A percentile compares a stretch with the other conserved stretches of the same genome.
These are phyloP conservation scores for Myxozyma geophila DNA, from an alignment of 805 yeast species.

Conservation along the genomic window DNA sequence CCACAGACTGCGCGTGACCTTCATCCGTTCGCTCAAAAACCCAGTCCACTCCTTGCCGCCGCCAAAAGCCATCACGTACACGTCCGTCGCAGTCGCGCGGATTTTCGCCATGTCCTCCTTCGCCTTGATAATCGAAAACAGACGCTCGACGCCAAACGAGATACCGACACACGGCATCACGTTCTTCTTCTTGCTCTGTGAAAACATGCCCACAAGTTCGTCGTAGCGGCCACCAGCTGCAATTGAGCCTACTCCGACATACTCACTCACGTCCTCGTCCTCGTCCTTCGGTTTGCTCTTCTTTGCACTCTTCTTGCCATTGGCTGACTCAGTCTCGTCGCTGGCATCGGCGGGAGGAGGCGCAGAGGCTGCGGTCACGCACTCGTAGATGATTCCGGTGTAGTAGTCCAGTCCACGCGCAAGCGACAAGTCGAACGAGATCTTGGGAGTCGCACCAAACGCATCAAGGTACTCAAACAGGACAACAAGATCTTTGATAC, in stretches of 20 bases:
- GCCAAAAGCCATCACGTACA: slow-evolving; percentile 95
- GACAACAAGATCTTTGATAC: slow-evolving; percentile 77
- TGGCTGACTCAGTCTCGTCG: slow-evolving; percentile 40
- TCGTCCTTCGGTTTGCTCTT: slow-evolving; percentile 49
- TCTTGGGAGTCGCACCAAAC: slow-evolving; percentile 63
- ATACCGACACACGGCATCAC: slow-evolving; percentile 97
- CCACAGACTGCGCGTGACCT: slow-evolving; percentile 83
- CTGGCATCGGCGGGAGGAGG: slow-evolving; percentile 53
- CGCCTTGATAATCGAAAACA: slow-evolving; percentile 85
- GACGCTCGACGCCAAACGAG: slow-evolving; percentile 95
- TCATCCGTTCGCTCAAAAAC: slow-evolving; percentile 88
- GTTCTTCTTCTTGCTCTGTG: slow-evolving; percentile 70
- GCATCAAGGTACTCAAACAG: slow-evolving; percentile 82
- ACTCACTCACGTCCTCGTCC: slow-evolving; percentile 82
- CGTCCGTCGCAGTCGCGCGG: slow-evolving; percentile 88
- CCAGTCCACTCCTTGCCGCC: slow-evolving; percentile 98
- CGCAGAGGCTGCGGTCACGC: slow-evolving; percentile 94
- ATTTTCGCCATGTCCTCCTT: slow-evolving; percentile 68
- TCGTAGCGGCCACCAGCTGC: slow-evolving; percentile 99
- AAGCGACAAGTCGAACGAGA: slow-evolving; percentile 88
- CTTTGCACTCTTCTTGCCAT: slow-evolving; percentile 27
- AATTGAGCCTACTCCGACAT: slow-evolving; percentile 97
- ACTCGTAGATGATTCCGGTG: slow-evolving; percentile 96
- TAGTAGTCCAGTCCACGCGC: slow-evolving; percentile 98
- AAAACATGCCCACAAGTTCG: slow-evolving; percentile 94